Evolutionary conservation across 1,139 yeast genomes (phyloP), one percentile per base, ranked within the genome.

Genomic region (Candida sp.): DNA sequence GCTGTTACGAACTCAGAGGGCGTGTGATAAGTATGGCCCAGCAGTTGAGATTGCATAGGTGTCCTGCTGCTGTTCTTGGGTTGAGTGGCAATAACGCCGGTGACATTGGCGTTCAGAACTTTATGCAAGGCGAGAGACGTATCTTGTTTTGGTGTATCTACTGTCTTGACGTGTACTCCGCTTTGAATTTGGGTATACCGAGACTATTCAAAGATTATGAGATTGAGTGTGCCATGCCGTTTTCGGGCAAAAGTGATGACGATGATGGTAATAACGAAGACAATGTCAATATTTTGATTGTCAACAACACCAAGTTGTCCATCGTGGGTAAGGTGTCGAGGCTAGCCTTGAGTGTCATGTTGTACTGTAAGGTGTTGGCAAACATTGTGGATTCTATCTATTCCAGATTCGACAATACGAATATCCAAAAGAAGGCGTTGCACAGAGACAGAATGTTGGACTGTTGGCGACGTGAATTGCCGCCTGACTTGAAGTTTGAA

Each of bases 71-170:
- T 0, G 93, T 91, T 5, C 69, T 88, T 48, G 80, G 80, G 0
- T 62, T 74, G 25, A 65, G 69, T 49, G 69, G 72, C 1, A 75
- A 76, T 12, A 77, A 73, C 46, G 85, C 87, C 5, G 81, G 84
- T 7, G 81, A 81, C 48, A 83, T 84, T 42, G 76, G 78, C 52
- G 70, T 83, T 32, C 71, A 69, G 52, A 75, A 72, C 51, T 70
- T 68, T 49, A 92, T 88, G 73, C 96, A 88, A 68, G 93, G 92
- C 56, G 90, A 89, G 63, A 77, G 97, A 54, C 82, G 96, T 62
- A 80, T 90, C 46, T 69, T 90, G 38, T 91, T 91, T 62, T 92
- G 97, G 97, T 86, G 91, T 57, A 82, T 87, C 40, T 91, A 90
- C 65, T 79, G 87, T 39, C 75, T 91, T 57, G 98, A 92, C 65